These are phyloP conservation scores for Musa acuminata DNA, from an alignment of 176 grass and related monocot genomes.

Conservation along the genomic window DNA sequence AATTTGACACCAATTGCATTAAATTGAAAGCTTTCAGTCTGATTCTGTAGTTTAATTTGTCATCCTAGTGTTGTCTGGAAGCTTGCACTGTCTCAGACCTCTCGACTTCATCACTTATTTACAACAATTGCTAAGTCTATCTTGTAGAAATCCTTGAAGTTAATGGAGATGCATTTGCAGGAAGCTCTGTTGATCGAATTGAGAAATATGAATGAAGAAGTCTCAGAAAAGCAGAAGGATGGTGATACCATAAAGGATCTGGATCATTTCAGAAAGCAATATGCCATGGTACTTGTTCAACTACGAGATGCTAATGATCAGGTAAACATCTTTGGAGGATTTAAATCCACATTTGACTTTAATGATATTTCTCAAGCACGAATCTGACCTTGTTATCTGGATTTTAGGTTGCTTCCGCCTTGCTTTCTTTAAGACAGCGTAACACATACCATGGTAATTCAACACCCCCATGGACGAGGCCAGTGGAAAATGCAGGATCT, in stretches of 20 bases:
- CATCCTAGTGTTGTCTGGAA: not conserved
- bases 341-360: not conserved
- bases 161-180: conserved; percentile 26
- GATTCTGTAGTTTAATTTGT: not conserved
- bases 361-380: not conserved
- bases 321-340: conserved; percentile 21
- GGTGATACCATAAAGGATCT: conserved; percentile 63
- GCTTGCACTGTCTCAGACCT: not conserved
- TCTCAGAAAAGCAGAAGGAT: conserved; percentile 81
- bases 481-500: conserved; percentile 50
- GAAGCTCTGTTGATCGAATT: conserved; percentile 88
- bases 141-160: not conserved
- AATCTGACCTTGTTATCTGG: not conserved
- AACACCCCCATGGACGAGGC: conserved; percentile 42
- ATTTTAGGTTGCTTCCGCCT: conserved; percentile 62
- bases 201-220: conserved; percentile 97
- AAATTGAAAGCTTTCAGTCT: too few relatives aligned
- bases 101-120: not conserved
- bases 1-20: too few relatives aligned
- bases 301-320: conserved; percentile 94
- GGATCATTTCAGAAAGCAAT: conserved; percentile 85
- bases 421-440: conserved; percentile 73
- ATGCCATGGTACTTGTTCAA: conserved; percentile 92
- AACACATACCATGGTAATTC: conserved; percentile 83
- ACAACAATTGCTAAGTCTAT: not conserved